Conservation (phyloP, 2,329 filamentous ascomycete species). For the Elsinoe perseae region DNA sequence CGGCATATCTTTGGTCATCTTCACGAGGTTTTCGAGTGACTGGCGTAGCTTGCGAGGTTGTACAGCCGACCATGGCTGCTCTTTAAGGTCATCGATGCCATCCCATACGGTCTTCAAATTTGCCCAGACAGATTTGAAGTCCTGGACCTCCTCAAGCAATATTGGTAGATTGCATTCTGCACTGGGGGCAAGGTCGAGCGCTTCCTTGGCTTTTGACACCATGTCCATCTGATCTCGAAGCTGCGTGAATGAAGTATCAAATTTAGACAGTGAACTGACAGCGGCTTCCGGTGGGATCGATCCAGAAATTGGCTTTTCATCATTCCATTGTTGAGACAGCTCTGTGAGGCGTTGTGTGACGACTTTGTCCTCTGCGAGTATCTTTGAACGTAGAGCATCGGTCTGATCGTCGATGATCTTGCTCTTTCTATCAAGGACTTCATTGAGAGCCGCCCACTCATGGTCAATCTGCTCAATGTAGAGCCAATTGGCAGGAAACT, state of each 20-base stretch:
- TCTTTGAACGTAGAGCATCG: conserved; percentile 90
- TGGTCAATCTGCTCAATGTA: conserved; percentile 93
- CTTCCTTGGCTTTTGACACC: conserved; percentile 94
- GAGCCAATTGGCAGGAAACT: conserved; percentile 89
- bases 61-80: conserved; percentile 89
- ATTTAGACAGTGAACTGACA: conserved; percentile 69
- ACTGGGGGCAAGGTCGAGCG: conserved; percentile 76
- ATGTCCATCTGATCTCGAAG: conserved; percentile 84
- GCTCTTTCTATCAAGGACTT: conserved; percentile 82
- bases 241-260: conserved; percentile 76
- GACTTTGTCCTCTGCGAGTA: conserved; percentile 84
- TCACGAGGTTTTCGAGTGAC: conserved; percentile 83
- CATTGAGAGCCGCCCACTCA: conserved; percentile 88
- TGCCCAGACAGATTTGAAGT: conserved; percentile 98
- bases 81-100: conserved; percentile 85
- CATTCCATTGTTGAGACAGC: conserved; percentile 80
- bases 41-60: conserved; percentile 88
- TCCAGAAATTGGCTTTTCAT: conserved; percentile 93
- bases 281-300: conserved; percentile 86
- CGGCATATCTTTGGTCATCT: conserved; percentile 99
- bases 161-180: conserved; percentile 73
- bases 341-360: conserved; percentile 82
- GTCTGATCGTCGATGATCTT: conserved; percentile 96
- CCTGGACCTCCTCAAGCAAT: conserved; percentile 90
- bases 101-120: conserved; percentile 94